Conservation (phyloP, 2,329 filamentous ascomycete species). For the Saccharata proteae region DNA sequence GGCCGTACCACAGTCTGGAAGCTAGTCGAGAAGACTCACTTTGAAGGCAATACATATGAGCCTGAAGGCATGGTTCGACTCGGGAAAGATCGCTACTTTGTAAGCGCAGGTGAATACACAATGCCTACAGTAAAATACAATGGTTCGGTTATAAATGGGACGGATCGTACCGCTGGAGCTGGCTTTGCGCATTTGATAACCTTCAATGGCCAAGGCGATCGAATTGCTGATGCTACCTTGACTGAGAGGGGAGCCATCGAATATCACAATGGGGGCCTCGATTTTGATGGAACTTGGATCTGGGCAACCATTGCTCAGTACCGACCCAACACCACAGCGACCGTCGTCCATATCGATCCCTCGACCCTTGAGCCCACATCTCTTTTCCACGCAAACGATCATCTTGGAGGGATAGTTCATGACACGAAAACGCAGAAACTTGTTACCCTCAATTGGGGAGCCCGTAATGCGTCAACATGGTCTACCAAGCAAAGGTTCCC, state of each 20-base stretch:
- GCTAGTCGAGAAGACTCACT: slow-evolving; percentile 28
- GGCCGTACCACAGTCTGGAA: slow-evolving; percentile 32
- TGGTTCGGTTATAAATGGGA: slow-evolving; percentile 44
- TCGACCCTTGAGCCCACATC: slow-evolving; percentile 26
- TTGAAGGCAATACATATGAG: slow-evolving; percentile 36
- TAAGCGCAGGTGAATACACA: slow-evolving; percentile 35
- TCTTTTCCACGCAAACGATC: background rate
- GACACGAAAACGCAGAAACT: background rate
- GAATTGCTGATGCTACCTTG: slow-evolving; percentile 34
- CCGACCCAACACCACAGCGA: slow-evolving; percentile 35
- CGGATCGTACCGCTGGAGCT: slow-evolving; percentile 37
- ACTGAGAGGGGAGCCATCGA: slow-evolving; percentile 25
- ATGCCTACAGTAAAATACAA: slow-evolving; percentile 28
- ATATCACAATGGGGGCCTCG: slow-evolving; percentile 39
- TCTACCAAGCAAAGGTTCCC: background rate
- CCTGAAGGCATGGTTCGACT: slow-evolving; percentile 38
- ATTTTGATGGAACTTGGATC: slow-evolving; percentile 36
- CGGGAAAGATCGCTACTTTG: slow-evolving; percentile 31
- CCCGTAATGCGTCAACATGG: background rate
- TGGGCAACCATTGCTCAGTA: slow-evolving; percentile 38
- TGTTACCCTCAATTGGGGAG: background rate
- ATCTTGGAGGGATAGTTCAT: background rate
- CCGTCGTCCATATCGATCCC: slow-evolving; percentile 28
- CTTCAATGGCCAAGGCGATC: slow-evolving; percentile 30
- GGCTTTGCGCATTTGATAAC: slow-evolving; percentile 36